Evolutionary conservation across 2,329 filamentous ascomycete genomes (phyloP).

Genomic region (Ophiostoma triangulosporum): DNA sequence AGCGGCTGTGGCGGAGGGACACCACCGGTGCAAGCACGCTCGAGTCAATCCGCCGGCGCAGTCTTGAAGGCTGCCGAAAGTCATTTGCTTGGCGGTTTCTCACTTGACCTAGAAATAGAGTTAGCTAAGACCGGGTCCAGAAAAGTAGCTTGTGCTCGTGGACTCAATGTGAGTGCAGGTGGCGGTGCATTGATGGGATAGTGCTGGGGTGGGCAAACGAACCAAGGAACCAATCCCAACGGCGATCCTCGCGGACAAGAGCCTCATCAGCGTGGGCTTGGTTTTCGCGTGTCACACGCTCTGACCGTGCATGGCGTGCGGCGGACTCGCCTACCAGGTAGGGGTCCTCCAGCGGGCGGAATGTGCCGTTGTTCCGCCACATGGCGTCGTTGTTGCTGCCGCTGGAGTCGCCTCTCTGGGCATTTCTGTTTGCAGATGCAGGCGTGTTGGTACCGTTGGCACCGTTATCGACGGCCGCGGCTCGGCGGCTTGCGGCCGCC

Average conservation of each 20-base stretch:
- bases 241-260: slow-evolving; percentile 40
- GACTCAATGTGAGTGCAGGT: neutral
- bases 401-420: slow-evolving; percentile 2
- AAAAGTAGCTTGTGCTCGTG: neutral
- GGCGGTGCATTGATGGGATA: slow-evolving; percentile 17
- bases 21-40: slow-evolving; percentile 1
- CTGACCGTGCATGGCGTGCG: slow-evolving; percentile 41
- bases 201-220: slow-evolving; percentile 24
- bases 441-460: neutral
- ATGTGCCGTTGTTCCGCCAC: neutral
- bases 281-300: slow-evolving; percentile 42
- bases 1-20: slow-evolving; percentile 6
- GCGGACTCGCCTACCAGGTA: slow-evolving; percentile 54
- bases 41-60: slow-evolving; percentile 10
- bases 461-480: neutral
- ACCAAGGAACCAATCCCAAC: slow-evolving; percentile 50
- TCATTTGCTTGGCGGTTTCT: slow-evolving; percentile 6
- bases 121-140: neutral
- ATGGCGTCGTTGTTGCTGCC: slow-evolving; percentile 8
- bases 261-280: slow-evolving; percentile 30
- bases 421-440: neutral
- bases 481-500: slow-evolving; percentile 4
- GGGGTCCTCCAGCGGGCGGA: slow-evolving; percentile 50
- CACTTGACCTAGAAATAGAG: slow-evolving; percentile 11
- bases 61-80: neutral